These are phyloP conservation scores for Lactifluus rugatus DNA, from an alignment of 768 basidiomycete genomes.

Conservation along the genomic window DNA sequence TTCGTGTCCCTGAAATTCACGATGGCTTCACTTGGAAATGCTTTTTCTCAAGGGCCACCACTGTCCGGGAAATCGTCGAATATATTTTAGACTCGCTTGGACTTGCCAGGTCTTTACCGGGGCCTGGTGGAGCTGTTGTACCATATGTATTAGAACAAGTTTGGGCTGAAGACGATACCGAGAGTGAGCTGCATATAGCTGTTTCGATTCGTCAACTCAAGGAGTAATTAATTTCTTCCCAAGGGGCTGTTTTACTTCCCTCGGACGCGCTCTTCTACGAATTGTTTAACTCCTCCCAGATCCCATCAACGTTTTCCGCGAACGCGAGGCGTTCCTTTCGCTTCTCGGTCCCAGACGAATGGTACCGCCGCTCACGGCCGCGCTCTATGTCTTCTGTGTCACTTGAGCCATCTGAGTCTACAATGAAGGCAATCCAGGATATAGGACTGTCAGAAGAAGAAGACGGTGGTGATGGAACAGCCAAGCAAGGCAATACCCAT, in stretches of 20 bases:
- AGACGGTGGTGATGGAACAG: slow-evolving; percentile 46
- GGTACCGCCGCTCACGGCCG: slow-evolving; percentile 64
- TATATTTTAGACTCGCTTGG: slow-evolving; percentile 55
- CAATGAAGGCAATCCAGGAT: slow-evolving; percentile 39
- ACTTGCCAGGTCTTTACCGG: slow-evolving; percentile 50
- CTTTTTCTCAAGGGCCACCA: slow-evolving; percentile 51
- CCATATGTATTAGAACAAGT: slow-evolving; percentile 70
- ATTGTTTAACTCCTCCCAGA: slow-evolving; percentile 34
- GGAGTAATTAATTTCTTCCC: neutral
- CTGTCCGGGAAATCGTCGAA: slow-evolving; percentile 46
- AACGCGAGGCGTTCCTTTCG: slow-evolving; percentile 39
- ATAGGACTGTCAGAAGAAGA: slow-evolving; percentile 42
- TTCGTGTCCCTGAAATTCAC: slow-evolving; percentile 66
- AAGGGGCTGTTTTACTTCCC: slow-evolving; percentile 40
- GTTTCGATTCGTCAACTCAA: neutral
- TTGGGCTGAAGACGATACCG: slow-evolving; percentile 41
- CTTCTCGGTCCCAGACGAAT: slow-evolving; percentile 69
- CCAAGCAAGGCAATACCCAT: slow-evolving; percentile 36
- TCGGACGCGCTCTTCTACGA: slow-evolving; percentile 34
- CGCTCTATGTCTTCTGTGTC: slow-evolving; percentile 39
- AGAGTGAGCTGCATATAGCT: slow-evolving; percentile 36
- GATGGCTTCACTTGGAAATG: slow-evolving; percentile 60
- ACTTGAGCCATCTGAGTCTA: slow-evolving; percentile 41
- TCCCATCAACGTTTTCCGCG: slow-evolving; percentile 34
- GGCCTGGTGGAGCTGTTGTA: slow-evolving; percentile 57